Evolutionary conservation across 805 yeast genomes (phyloP).

Genomic region (Spathaspora gorwiae): DNA sequence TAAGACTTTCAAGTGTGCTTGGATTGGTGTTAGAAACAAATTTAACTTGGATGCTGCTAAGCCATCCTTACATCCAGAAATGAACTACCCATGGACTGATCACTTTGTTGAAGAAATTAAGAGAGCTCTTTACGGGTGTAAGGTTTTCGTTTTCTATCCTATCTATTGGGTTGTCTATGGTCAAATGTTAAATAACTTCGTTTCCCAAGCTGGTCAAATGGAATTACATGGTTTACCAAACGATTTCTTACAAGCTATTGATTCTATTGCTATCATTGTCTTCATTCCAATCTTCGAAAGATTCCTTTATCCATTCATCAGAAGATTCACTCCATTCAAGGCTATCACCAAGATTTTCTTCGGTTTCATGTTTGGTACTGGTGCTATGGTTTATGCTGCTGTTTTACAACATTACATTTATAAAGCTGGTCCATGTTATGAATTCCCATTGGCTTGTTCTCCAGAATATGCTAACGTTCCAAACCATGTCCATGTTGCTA

Average conservation of each 20-base stretch:
- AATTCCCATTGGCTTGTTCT: constrained; percentile 53
- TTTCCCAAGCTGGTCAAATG: constrained; percentile 72
- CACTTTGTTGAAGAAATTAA: constrained; percentile 69
- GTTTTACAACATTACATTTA: constrained; percentile 69
- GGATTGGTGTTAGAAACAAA: constrained; percentile 42
- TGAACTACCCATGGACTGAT: constrained; percentile 56
- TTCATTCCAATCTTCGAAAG: constrained; percentile 70
- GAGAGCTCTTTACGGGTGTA: constrained; percentile 65
- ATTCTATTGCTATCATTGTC: constrained; percentile 71
- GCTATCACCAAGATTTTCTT: constrained; percentile 68
- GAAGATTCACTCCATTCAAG: constrained; percentile 49
- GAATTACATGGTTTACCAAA: constrained; percentile 74
- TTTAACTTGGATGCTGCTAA: constrained; percentile 52
- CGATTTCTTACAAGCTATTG: constrained; percentile 71
- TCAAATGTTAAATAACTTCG: constrained; percentile 69
- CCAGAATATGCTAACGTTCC: constrained; percentile 38
- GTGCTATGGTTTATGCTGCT: constrained; percentile 72
- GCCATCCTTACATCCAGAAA: constrained; percentile 50
- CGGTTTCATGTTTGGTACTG: constrained; percentile 64
- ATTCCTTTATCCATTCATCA: constrained; percentile 44
- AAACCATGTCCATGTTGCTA: constrained; percentile 60
- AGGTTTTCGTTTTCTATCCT: constrained; percentile 67
- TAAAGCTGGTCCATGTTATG: constrained; percentile 69
- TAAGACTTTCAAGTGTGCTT: constrained; percentile 42
- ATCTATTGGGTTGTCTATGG: constrained; percentile 70